phyloP scores from a whole-genome alignment of 2,329 filamentous ascomycete genomes.

The Xylaria sp. region DNA sequence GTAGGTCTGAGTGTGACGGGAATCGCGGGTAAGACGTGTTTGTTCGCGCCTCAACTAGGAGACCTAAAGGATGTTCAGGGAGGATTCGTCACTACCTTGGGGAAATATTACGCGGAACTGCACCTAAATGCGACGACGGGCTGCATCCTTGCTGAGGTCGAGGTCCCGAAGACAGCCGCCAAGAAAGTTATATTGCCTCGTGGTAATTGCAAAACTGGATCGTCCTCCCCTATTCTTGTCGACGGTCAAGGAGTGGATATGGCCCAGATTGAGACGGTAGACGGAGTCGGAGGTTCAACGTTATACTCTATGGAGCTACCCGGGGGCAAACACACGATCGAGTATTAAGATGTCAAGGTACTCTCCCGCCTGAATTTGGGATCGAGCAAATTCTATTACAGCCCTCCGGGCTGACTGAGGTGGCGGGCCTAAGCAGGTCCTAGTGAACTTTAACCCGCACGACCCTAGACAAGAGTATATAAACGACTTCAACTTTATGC shows the following conservation, averaged over 20 bases:
- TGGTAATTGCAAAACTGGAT: constrained; percentile 1
- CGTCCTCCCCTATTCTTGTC: not conserved
- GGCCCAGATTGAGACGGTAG: not conserved
- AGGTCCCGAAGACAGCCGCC: not conserved
- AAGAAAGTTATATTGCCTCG: constrained; percentile 7
- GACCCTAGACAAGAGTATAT: not conserved
- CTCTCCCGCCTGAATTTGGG: not conserved
- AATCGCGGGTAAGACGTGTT: constrained; percentile 51
- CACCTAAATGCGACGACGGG: not conserved
- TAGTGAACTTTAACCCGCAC: not conserved
- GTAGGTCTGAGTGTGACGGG: constrained; percentile 55
- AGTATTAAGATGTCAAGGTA: constrained; percentile 4
- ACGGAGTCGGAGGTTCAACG: constrained; percentile 5
- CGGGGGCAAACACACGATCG: constrained; percentile 14
- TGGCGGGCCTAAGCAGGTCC: not conserved
- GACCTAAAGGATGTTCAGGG: constrained; percentile 53
- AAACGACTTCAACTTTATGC: not conserved
- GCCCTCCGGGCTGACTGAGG: not conserved
- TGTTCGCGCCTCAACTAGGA: constrained; percentile 53
- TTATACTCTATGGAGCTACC: constrained; percentile 7
- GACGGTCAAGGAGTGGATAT: constrained; percentile 3
- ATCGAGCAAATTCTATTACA: not conserved
- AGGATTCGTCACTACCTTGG: constrained; percentile 54
- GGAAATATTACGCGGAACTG: constrained; percentile 44
- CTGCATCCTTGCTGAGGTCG: constrained; percentile 14